A percentile compares a stretch with the other conserved stretches of the same genome.
Conservation (phyloP, 768 basidiomycete genomes). For the Tricholoma hemisulphureum region DNA sequence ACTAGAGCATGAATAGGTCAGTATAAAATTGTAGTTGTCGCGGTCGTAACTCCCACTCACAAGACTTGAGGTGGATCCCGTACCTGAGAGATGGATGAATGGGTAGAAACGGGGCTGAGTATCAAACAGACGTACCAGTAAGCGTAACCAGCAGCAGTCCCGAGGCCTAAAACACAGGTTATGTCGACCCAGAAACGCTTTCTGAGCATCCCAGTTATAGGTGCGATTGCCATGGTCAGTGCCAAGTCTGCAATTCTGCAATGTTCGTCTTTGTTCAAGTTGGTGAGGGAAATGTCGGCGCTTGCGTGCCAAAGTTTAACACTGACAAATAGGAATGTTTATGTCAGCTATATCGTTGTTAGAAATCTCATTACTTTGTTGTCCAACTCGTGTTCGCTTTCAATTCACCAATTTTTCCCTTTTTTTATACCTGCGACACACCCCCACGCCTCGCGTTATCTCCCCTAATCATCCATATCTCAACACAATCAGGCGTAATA, state of each 20-base stretch:
- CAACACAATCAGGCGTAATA: constrained; percentile 15
- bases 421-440: constrained; percentile 22
- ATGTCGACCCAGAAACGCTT: constrained; percentile 90
- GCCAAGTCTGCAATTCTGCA: too few relatives aligned
- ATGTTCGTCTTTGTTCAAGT: constrained; percentile 19
- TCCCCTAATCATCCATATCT: constrained; percentile 28
- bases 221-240: constrained; percentile 83
- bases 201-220: constrained; percentile 92
- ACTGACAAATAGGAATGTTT: constrained; percentile 17
- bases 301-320: constrained; percentile 15
- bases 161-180: constrained; percentile 71
- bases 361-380: constrained; percentile 16
- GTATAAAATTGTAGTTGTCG: background rate
- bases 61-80: constrained; percentile 69
- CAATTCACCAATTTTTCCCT: constrained; percentile 19
- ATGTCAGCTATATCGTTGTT: constrained; percentile 25
- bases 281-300: constrained; percentile 41
- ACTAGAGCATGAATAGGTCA: constrained; percentile 44
- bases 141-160: constrained; percentile 67
- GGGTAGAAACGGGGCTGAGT: constrained; percentile 11
- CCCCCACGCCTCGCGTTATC: constrained; percentile 19
- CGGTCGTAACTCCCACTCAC: constrained; percentile 47
- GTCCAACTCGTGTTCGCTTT: constrained; percentile 1
- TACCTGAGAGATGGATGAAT: constrained; percentile 57
- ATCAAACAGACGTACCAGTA: constrained; percentile 68